These are phyloP conservation scores for Balakata baccata DNA, from an alignment of 345 rosid genomes.

Conservation along the genomic window DNA sequence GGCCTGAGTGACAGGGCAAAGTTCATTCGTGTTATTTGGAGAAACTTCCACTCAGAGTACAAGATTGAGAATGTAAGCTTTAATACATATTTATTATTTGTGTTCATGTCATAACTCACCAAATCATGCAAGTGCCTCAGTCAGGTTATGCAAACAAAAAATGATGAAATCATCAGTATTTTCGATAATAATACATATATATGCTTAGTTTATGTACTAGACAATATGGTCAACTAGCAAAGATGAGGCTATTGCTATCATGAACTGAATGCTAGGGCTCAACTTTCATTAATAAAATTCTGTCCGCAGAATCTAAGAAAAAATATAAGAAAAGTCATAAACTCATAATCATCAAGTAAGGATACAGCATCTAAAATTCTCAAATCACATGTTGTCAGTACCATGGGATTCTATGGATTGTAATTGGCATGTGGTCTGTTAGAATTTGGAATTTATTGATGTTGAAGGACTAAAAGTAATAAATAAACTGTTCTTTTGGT, in stretches of 20 bases:
- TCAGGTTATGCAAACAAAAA: not conserved
- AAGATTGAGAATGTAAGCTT: constrained; percentile 56
- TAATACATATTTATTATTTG: not conserved
- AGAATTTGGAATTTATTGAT: not conserved
- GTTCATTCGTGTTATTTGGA: constrained; percentile 71
- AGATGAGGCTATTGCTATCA: not conserved
- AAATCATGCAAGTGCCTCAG: not conserved
- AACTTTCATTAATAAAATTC: not conserved
- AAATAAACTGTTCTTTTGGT: not conserved
- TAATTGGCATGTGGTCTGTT: not conserved
- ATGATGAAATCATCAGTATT: not conserved
- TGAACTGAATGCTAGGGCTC: not conserved
- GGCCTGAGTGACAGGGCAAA: constrained; percentile 80
- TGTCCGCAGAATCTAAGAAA: too few relatives aligned
- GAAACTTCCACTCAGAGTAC: constrained; percentile 53
- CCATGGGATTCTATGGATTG: not conserved
- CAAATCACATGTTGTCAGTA: not conserved
- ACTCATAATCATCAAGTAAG: not conserved
- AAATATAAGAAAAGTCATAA: not conserved
- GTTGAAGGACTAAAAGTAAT: not conserved
- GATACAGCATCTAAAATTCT: not conserved
- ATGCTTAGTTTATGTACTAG: not conserved
- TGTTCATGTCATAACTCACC: not conserved
- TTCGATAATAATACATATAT: not conserved
- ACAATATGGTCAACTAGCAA: not conserved